A percentile compares a stretch with the other conserved stretches of the same genome.
Evolutionary conservation across 495 filamentous ascomycete genomes (phyloP).

Genomic region (Endocarpon pusillum): DNA sequence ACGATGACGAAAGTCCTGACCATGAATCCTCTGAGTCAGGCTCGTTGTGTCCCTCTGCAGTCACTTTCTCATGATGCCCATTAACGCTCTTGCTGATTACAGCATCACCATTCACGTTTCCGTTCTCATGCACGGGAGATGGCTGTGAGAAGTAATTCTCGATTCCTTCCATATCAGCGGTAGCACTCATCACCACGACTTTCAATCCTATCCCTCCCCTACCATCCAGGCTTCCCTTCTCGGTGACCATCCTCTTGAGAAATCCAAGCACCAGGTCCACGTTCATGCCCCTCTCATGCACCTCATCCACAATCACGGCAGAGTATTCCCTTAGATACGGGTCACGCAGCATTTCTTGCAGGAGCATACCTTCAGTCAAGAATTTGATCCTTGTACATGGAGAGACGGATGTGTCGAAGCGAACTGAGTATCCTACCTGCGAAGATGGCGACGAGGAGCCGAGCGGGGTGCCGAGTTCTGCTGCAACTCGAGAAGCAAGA

Average conservation of each 20-base stretch:
- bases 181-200: slow-evolving; percentile 92
- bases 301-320: slow-evolving; percentile 84
- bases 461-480: slow-evolving; percentile 76
- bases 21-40: background rate
- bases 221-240: slow-evolving; percentile 26
- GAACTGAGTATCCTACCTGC: slow-evolving; percentile 80
- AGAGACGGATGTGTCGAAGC: slow-evolving; percentile 71
- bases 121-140: slow-evolving; percentile 11
- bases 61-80: background rate
- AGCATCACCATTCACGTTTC: slow-evolving; percentile 3
- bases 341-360: slow-evolving; percentile 86
- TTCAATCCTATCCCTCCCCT: slow-evolving; percentile 62
- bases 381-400: slow-evolving; percentile 75
- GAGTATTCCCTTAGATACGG: slow-evolving; percentile 71
- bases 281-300: slow-evolving; percentile 93
- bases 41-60: background rate
- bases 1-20: background rate
- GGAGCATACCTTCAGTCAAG: slow-evolving; percentile 88
- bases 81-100: background rate
- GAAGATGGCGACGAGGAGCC: slow-evolving; percentile 45
- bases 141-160: slow-evolving; percentile 52
- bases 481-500: slow-evolving; percentile 72
- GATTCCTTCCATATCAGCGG: slow-evolving; percentile 67
- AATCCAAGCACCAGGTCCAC: slow-evolving; percentile 86
- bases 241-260: slow-evolving; percentile 51